These are phyloP conservation scores for Trametes sp. DNA, from an alignment of 1,284 basidiomycete species.

Conservation along the genomic window DNA sequence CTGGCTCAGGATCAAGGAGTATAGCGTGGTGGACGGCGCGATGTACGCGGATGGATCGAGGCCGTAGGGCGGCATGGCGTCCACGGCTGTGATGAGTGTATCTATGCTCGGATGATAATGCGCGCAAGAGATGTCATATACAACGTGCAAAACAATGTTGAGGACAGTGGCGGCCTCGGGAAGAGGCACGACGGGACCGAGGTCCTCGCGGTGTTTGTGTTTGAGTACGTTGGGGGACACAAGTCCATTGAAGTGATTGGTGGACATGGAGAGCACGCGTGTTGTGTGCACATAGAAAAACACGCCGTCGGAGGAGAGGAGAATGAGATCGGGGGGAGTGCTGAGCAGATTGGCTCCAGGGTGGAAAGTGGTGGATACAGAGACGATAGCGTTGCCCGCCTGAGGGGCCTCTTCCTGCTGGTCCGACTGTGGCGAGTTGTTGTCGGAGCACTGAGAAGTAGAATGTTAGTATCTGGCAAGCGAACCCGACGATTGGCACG, in stretches of 20 bases:
- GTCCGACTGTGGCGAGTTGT: conserved; percentile 44
- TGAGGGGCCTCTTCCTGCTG: conserved; percentile 35
- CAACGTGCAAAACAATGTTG: conserved; percentile 47
- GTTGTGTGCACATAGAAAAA: conserved; percentile 61
- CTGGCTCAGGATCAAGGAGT: conserved; percentile 42
- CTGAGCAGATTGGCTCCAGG: conserved; percentile 67
- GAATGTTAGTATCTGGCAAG: conserved; percentile 5
- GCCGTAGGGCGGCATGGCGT: conserved; percentile 44
- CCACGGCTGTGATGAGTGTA: conserved; percentile 43
- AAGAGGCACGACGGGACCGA: conserved; percentile 43
- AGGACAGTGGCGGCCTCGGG: conserved; percentile 43
- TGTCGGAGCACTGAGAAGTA: conserved; percentile 38
- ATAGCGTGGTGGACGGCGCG: conserved; percentile 40
- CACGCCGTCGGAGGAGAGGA: conserved; percentile 75
- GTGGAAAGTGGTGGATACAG: conserved; percentile 81
- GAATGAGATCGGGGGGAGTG: conserved; percentile 63
- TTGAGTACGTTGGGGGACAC: conserved; percentile 36
- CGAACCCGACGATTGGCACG: conserved; percentile 35
- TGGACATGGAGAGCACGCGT: conserved; percentile 45
- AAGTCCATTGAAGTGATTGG: conserved; percentile 47
- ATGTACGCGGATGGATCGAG: conserved; percentile 36
- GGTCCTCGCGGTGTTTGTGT: conserved; percentile 32
- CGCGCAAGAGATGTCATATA: conserved; percentile 46
- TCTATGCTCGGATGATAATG: conserved; percentile 45
- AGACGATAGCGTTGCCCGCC: conserved; percentile 56